Evolutionary conservation across 2,329 filamentous ascomycete species (phyloP).

Genomic region (Fusarium paranaense): DNA sequence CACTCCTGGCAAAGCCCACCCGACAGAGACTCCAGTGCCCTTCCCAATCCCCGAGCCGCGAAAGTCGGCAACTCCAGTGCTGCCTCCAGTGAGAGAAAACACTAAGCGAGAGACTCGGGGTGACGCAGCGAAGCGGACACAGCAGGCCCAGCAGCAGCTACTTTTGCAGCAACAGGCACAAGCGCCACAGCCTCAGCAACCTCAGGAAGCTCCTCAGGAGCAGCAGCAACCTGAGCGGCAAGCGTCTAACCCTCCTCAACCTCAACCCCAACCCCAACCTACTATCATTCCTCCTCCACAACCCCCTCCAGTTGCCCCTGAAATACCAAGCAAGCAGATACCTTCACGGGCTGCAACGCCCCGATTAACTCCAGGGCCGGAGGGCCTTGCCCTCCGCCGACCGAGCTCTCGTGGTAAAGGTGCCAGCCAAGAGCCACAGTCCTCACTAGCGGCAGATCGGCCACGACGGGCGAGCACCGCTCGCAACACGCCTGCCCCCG

Average conservation of each 20-base stretch:
- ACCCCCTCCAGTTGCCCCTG: conserved; percentile 12
- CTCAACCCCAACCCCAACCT: conserved; percentile 40
- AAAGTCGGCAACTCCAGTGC: conserved; percentile 49
- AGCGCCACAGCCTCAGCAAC: not conserved
- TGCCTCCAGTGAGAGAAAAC: conserved; percentile 46
- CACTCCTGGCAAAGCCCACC: conserved; percentile 47
- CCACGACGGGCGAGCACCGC: conserved; percentile 68
- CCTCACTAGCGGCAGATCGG: conserved; percentile 63
- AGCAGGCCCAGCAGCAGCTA: conserved; percentile 46
- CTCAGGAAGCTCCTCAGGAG: conserved; percentile 23
- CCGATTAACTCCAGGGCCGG: conserved; percentile 48
- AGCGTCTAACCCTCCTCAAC: conserved; percentile 22
- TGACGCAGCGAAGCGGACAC: conserved; percentile 56
- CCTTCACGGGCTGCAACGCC: conserved; percentile 52
- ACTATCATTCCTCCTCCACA: conserved; percentile 22
- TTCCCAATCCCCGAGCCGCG: conserved; percentile 50
- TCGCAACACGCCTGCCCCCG: conserved; percentile 67
- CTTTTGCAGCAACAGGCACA: conserved; percentile 26
- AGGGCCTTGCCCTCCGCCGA: conserved; percentile 54
- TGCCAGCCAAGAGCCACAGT: conserved; percentile 62
- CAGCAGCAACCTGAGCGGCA: conserved; percentile 39
- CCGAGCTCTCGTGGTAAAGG: conserved; percentile 66
- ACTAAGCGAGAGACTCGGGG: conserved; percentile 60
- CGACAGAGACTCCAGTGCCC: conserved; percentile 52
- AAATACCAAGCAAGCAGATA: conserved; percentile 45